These are phyloP conservation scores for Ophiocordyceps sinensis DNA, from an alignment of 2,329 filamentous ascomycete genomes.

Conservation along the genomic window DNA sequence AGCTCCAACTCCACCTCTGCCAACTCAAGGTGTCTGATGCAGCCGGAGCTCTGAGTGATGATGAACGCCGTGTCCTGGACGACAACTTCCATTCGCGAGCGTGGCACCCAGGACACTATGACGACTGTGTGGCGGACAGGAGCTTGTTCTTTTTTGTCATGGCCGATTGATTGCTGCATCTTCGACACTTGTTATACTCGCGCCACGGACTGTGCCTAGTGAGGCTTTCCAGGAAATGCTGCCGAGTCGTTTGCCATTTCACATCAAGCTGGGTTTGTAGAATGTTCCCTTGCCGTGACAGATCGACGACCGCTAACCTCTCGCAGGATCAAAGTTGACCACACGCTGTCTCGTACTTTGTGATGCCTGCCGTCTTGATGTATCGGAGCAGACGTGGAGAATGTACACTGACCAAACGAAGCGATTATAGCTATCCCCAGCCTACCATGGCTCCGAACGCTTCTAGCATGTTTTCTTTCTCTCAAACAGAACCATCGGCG, in stretches of 20 bases:
- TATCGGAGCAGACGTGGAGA: constrained; percentile 22
- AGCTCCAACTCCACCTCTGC: not conserved
- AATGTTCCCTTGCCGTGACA: constrained; percentile 3
- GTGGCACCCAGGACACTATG: too few relatives aligned
- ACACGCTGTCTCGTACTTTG: constrained; percentile 21
- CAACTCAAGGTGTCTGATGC: not conserved
- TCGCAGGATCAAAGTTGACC: constrained; percentile 44
- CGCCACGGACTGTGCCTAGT: too few relatives aligned
- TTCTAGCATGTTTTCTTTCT: constrained; percentile 40
- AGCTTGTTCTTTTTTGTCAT: too few relatives aligned
- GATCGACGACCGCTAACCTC: constrained; percentile 7
- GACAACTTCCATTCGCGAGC: too few relatives aligned
- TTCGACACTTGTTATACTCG: too few relatives aligned
- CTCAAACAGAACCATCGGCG: constrained; percentile 43
- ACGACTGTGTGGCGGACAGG: too few relatives aligned
- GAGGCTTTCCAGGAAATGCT: too few relatives aligned
- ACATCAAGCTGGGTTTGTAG: not conserved
- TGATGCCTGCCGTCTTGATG: constrained; percentile 13
- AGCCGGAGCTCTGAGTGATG: not conserved
- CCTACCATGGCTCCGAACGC: constrained; percentile 33
- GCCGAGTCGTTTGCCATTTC: not conserved
- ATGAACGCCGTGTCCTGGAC: too few relatives aligned
- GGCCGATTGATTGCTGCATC: too few relatives aligned
- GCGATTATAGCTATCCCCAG: constrained; percentile 42
- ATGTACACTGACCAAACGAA: constrained; percentile 42